Percentiles rank a stretch among this genome's conserved stretches.
These are phyloP conservation scores for Eimeria maxima DNA, from an alignment of 169 alveolate species.

Conservation along the genomic window DNA sequence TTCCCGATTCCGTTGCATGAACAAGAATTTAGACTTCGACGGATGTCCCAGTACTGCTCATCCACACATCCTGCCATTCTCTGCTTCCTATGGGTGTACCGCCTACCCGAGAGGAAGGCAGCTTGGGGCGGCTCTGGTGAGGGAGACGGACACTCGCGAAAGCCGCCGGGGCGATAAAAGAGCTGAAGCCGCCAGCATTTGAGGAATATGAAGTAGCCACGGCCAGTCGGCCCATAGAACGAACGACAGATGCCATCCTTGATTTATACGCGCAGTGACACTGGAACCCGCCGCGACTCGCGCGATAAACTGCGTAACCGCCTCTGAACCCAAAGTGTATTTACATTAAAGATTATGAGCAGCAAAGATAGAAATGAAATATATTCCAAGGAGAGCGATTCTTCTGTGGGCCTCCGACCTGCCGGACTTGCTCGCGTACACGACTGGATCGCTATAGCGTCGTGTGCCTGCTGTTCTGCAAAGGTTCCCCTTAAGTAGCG, in stretches of 20 bases:
- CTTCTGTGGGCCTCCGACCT: background rate
- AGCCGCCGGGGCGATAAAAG: background rate
- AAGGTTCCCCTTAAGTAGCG: background rate
- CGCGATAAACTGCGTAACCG: conserved; percentile 17
- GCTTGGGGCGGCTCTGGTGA: background rate
- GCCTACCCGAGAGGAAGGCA: conserved; percentile 6
- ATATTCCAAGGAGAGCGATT: background rate
- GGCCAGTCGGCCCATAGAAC: conserved; percentile 36
- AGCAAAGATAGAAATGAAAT: background rate
- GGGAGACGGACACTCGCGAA: background rate
- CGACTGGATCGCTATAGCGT: conserved; percentile 5
- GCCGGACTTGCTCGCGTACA: conserved; percentile 8
- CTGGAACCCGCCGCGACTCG: background rate
- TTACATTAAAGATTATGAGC: background rate
- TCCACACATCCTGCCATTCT: no score
- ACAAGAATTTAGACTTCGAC: background rate
- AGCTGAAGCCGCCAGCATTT: background rate
- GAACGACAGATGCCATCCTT: conserved; percentile 17
- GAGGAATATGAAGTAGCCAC: conserved; percentile 2
- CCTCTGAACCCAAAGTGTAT: background rate
- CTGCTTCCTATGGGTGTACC: background rate
- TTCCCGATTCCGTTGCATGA: background rate
- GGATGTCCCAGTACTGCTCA: no score
- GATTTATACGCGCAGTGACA: background rate
- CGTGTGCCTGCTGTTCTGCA: background rate